Base-by-base conservation (phyloP, 73 alveolate species). In the Halteria grandinella region DNA sequence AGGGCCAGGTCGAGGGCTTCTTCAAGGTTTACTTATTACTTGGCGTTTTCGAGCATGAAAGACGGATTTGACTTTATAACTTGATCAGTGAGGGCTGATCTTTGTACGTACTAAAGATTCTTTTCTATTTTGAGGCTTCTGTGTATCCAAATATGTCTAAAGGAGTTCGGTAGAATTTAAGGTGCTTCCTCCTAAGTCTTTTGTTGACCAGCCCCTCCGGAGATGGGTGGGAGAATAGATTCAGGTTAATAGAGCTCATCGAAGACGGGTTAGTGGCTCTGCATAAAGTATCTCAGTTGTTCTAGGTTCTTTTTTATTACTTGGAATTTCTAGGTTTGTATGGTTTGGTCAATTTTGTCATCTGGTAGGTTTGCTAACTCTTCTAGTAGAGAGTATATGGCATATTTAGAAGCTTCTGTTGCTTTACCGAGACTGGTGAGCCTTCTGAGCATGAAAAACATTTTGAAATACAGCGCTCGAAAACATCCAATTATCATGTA, bases 1-100 rank as follows among this genome's bases (percentile, higher is more conserved):
- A 62, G 5, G 3, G 63, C 78, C 41, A 62, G 43, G 27, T 62
- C 78, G 36, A 62, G 43, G 3, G 78, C 78, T 39, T 62, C 78
- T 32, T 62, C 78, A 20, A 57, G 23, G 18, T 62, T 62, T 21
- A 44, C 20, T 3, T 40, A 44, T 5, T 62, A 25, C 37, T 39
- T 4, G 23, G 36, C 78, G 3, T 62, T 49, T 45, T 62, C 78
- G 3, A 62, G 40, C 23, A 62, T 12, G 23, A 62, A 62, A 5
- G 55, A 51, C 8, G 78, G 62, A 40, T 40, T 60, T 20, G 78
- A 29, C 41, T 36, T 39, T 3, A 62, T 23, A 39, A 41, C 41
- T 8, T 48, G 57, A 6, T 52, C 60, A 41, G 78, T 39, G 15
- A 62, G 45, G 28, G 36, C 21, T 36, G 78, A 57, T 14, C 36